Evolutionary conservation across 164 flowering plant genomes (phyloP).

Genomic region (Warburgia ugandensis): DNA sequence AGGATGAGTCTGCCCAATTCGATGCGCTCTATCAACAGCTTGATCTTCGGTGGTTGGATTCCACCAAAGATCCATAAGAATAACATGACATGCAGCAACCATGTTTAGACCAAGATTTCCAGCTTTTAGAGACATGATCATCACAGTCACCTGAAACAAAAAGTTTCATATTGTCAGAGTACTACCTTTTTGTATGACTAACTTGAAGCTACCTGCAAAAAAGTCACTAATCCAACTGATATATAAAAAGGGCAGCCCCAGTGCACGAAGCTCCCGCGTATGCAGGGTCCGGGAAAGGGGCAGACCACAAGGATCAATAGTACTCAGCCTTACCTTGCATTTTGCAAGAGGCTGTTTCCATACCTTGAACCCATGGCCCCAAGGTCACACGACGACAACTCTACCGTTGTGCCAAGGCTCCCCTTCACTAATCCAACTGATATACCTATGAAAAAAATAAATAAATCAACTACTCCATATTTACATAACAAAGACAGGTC

Average conservation of each 20-base stretch:
- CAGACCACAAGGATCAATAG: too few species aligned
- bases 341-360: too few species aligned
- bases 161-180: background rate
- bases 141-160: slow-evolving; percentile 69
- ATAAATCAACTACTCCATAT: too few species aligned
- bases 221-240: background rate
- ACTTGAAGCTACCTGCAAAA: background rate
- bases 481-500: slow-evolving; percentile 9
- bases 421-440: too few species aligned
- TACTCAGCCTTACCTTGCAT: too few species aligned
- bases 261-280: too few species aligned
- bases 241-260: background rate
- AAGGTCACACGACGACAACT: too few species aligned
- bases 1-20: slow-evolving; percentile 97
- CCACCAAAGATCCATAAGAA: slow-evolving; percentile 97
- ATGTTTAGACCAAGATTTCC: slow-evolving; percentile 94
- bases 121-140: slow-evolving; percentile 96
- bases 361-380: too few species aligned
- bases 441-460: too few species aligned
- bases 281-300: too few species aligned
- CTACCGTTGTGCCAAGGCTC: too few species aligned
- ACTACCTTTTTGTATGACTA: background rate
- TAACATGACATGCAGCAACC: slow-evolving; percentile 95
- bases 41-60: slow-evolving; percentile 99
- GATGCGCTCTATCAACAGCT: slow-evolving; percentile 92